Base-by-base conservation (phyloP, 768 basidiomycete genomes). In the Psilocybe tampanensis region DNA sequence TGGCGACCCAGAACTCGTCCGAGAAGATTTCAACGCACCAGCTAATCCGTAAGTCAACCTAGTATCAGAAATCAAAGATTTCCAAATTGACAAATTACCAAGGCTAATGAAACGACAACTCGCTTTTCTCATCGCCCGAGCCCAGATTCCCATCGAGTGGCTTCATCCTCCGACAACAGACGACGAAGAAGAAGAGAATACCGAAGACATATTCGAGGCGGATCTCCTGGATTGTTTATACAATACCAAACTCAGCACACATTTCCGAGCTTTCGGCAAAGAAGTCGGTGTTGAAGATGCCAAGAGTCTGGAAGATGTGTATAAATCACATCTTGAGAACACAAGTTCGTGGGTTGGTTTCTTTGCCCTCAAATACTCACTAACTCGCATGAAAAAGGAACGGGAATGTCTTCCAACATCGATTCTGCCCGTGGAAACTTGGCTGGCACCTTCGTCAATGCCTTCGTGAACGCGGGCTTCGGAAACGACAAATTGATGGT, bases 401-500 rank as follows among this genome's bases (percentile, higher is more conserved):
- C 86, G 26, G 81, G 85, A 22, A 76, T 88, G 12, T 82, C 87
- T 2, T 80, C 89, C 0, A 91, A 86, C 57, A 87, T 97, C 47
- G 95, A 98, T 66, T 97, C 95, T 6, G 96, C 97, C 21, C 84
- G 92, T 56, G 94, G 89, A 43, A 98, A 98, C 72, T 75, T 98
- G 56, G 96, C 97, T 0, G 92, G 94, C 2, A 97, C 96, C 1
- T 98, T 98, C 61, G 97, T 99, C 60, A 98, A 99, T 67, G 97
- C 95, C 1, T 99, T 98, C 59, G 96, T 98, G 51, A 99, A 99
- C 67, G 96, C 95, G 43, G 97, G 96, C 0, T 99, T 95, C 67
- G 95, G 94, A 21, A 99, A 99, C 70, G 97, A 99, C 72, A 98
- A 97, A 70, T 83, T 99, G 52, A 96, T 99, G 93, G 94, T 95